Base-by-base conservation (phyloP, 176 grass and related monocot genomes). In the Oropetium thomaeum region DNA sequence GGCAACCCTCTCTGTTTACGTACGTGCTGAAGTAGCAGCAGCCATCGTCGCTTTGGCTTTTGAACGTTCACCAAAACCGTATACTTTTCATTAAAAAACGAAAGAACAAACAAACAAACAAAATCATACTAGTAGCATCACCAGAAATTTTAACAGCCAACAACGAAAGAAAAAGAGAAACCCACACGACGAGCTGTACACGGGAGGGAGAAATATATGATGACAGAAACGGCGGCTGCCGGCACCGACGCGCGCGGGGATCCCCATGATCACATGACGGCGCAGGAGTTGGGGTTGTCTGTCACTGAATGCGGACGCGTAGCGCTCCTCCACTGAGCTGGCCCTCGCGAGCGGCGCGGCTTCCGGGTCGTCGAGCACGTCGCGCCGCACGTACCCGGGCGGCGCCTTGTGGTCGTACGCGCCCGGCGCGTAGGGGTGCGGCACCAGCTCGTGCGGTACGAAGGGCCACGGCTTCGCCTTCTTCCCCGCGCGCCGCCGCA, bases 341-440 rank as follows among this genome's bases (percentile, higher is more conserved):
- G 89, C 83, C 15, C 72, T 70, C 14, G 62, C 92, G 22, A 91
- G 79, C 45, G 79, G 83, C 14, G 79, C 83, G 12, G 64, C 63
- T 20, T 73, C 55, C 4, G 88, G 89, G 57, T 87, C 80, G 22
- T 70, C 80, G 7, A 75, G 37, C 28, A 90, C 83, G 78, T 91
- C 76, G 27, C 72, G 74, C 25, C 72, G 74, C 25, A 91, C 86
- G 57, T 87, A 79, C 15, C 92, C 92, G 1, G 86, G 80, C 14
- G 88, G 92, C 34, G 92, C 92, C 80, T 87, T 91, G 88, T 96
- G 89, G 80, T 96, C 86, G 84, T 96, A 96, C 13, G 88, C 86
- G 0, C 75, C 82, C 5, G 88, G 83, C 11, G 86, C 85, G 61
- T 96, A 89, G 0, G 86, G 86, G 60, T 82, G 83, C 9, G 88